A percentile compares a stretch with the other conserved stretches of the same genome.
Evolutionary conservation across 2,329 filamentous ascomycete species (phyloP).

Genomic region (Phyllosticta paracitricarpa): DNA sequence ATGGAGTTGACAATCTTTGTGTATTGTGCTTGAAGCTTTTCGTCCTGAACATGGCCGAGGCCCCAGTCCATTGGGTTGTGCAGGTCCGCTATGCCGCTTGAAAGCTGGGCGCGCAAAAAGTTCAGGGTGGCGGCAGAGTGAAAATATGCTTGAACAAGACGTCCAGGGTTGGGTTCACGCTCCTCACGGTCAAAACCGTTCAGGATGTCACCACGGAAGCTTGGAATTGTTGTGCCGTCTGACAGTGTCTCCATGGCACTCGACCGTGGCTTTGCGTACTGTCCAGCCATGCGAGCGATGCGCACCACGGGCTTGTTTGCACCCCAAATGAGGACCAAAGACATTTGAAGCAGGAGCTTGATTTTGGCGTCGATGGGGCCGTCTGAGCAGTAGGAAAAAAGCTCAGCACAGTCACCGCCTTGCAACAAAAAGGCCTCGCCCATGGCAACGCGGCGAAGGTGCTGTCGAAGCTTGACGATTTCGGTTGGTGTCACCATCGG

Average conservation of each 20-base stretch:
- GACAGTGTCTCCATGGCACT: conserved; percentile 69
- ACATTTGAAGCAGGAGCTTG: conserved; percentile 95
- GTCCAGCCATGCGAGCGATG: conserved; percentile 91
- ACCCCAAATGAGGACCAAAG: conserved; percentile 87
- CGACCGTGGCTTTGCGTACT: conserved; percentile 92
- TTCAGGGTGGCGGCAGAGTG: conserved; percentile 92
- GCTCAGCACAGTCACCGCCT: conserved; percentile 92
- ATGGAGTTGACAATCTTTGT: conserved; percentile 74
- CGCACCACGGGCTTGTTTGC: conserved; percentile 73
- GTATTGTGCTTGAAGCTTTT: conserved; percentile 77
- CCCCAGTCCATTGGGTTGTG: conserved; percentile 93
- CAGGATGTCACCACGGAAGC: conserved; percentile 90
- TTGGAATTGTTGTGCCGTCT: conserved; percentile 70
- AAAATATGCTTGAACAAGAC: conserved; percentile 87
- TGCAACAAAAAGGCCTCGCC: conserved; percentile 91
- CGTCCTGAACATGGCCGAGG: conserved; percentile 80
- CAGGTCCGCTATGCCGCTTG: conserved; percentile 84
- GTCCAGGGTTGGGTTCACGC: conserved; percentile 67
- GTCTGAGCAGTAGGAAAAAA: conserved; percentile 93
- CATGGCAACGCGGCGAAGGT: conserved; percentile 73
- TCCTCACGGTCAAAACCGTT: conserved; percentile 77
- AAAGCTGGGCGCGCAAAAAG: conserved; percentile 74
- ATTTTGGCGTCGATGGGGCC: conserved; percentile 90
- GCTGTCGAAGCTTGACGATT: conserved; percentile 68
- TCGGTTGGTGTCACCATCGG: conserved; percentile 72